phyloP scores from a whole-genome alignment of 345 rosid genomes.

The Raphanus sativus region DNA sequence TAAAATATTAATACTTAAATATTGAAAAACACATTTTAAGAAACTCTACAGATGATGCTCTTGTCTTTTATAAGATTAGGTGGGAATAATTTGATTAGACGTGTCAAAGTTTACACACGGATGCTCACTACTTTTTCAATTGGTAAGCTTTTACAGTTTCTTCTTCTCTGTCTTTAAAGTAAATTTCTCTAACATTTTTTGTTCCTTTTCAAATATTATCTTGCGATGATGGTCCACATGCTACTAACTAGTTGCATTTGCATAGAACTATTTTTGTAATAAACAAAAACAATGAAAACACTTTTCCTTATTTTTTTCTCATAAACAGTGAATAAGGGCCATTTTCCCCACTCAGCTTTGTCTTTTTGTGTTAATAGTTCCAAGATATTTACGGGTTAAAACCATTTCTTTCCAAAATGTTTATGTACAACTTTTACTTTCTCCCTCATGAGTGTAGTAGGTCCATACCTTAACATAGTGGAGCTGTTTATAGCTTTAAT shows the following conservation, averaged over 20 bases:
- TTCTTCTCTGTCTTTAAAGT: constrained; percentile 30
- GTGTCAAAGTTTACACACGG: constrained; percentile 33
- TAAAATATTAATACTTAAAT: too few species aligned
- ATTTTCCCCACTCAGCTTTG: constrained; percentile 24
- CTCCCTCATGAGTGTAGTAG: neutral
- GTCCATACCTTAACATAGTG: constrained; percentile 14
- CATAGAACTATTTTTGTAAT: constrained; percentile 2
- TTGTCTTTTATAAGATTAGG: neutral
- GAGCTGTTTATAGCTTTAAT: neutral
- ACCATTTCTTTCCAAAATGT: constrained; percentile 18
- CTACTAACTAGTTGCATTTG: constrained; percentile 14
- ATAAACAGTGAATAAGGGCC: constrained; percentile 4
- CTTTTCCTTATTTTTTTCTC: constrained; percentile 3
- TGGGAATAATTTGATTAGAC: constrained; percentile 23
- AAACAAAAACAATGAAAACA: neutral
- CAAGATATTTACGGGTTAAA: constrained; percentile 4
- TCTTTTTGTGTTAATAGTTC: constrained; percentile 14
- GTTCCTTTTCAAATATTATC: neutral
- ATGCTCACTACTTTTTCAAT: neutral
- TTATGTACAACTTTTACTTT: constrained; percentile 11
- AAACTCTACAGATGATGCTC: too few species aligned
- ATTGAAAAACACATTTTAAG: too few species aligned
- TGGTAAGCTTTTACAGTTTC: constrained; percentile 29
- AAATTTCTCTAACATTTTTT: constrained; percentile 2
- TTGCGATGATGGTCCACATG: constrained; percentile 28